Percentiles rank a stretch among this genome's conserved stretches.
Conservation (phyloP, 1,284 basidiomycete species). For the Lentinus polychrous region DNA sequence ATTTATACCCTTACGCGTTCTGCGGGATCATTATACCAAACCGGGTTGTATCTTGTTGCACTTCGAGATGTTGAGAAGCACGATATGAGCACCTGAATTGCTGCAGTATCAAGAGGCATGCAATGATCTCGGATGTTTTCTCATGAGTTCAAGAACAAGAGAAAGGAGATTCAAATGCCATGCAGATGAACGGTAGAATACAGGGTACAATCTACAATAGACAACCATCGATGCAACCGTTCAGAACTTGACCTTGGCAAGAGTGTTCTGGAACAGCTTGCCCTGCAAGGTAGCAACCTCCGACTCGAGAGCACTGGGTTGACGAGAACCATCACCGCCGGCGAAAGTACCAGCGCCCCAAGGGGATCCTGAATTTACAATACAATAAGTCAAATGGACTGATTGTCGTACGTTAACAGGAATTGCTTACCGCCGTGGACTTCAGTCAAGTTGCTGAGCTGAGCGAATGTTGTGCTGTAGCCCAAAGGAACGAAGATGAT, state of each 20-base stretch:
- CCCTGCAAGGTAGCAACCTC: constrained; percentile 65
- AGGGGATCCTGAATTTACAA: constrained; percentile 47
- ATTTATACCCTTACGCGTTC: no score
- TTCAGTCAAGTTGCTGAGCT: constrained; percentile 54
- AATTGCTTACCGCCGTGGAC: constrained; percentile 60
- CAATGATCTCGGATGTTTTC: no score
- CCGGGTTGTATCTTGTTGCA: no score
- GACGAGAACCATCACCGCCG: constrained; percentile 53
- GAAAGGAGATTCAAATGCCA: no score
- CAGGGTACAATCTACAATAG: neutral
- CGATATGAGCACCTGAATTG: no score
- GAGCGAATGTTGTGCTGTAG: constrained; percentile 52
- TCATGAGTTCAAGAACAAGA: no score
- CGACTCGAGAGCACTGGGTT: constrained; percentile 57
- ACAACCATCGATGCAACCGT: neutral
- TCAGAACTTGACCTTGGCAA: constrained; percentile 35
- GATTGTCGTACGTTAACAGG: neutral
- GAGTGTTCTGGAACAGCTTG: constrained; percentile 45
- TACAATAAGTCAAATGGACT: neutral
- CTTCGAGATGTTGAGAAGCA: no score
- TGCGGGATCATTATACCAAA: no score
- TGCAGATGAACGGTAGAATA: no score
- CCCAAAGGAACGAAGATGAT: constrained; percentile 77
- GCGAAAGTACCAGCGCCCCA: constrained; percentile 75
- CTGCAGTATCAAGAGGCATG: no score